Conservation (phyloP, 306 rosid species). For the Datisca glomerata region DNA sequence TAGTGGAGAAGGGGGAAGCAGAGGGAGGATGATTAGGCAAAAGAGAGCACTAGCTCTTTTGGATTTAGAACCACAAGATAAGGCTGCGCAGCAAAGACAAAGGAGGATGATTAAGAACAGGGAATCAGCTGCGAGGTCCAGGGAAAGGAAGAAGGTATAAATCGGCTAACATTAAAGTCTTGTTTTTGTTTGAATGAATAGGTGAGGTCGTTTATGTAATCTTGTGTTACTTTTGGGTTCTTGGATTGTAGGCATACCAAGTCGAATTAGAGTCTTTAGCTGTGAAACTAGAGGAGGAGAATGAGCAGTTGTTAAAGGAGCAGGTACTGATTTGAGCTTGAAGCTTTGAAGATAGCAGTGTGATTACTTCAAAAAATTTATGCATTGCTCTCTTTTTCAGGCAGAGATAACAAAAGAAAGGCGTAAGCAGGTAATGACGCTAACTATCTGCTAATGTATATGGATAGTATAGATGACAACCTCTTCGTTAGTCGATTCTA, state of each 20-base stretch:
- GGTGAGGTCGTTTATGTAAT: not conserved
- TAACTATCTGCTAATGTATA: no score
- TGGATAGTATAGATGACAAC: no score
- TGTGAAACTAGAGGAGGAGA: conserved; percentile 65
- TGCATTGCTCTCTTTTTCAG: conserved; percentile 23
- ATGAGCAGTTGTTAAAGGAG: conserved; percentile 53
- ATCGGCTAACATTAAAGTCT: not conserved
- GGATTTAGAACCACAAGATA: conserved; percentile 43
- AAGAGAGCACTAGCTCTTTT: conserved; percentile 16
- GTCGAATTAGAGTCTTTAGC: conserved; percentile 69
- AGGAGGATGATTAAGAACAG: conserved; percentile 50
- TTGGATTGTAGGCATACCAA: conserved; percentile 58
- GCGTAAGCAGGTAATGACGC: conserved; percentile 59
- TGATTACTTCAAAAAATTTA: not conserved
- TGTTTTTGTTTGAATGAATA: not conserved
- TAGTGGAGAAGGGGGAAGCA: not conserved
- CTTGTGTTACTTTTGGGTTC: not conserved
- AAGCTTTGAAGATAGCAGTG: not conserved
- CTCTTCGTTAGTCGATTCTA: no score
- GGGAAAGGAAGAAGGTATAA: conserved; percentile 42
- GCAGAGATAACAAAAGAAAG: conserved; percentile 50
- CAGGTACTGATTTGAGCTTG: conserved; percentile 32
- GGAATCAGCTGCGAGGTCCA: conserved; percentile 44
- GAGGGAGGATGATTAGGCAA: conserved; percentile 17
- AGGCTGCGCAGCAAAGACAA: conserved; percentile 35